phyloP scores from a whole-genome alignment of 495 filamentous ascomycete genomes.

The Penicillium maclennaniae region DNA sequence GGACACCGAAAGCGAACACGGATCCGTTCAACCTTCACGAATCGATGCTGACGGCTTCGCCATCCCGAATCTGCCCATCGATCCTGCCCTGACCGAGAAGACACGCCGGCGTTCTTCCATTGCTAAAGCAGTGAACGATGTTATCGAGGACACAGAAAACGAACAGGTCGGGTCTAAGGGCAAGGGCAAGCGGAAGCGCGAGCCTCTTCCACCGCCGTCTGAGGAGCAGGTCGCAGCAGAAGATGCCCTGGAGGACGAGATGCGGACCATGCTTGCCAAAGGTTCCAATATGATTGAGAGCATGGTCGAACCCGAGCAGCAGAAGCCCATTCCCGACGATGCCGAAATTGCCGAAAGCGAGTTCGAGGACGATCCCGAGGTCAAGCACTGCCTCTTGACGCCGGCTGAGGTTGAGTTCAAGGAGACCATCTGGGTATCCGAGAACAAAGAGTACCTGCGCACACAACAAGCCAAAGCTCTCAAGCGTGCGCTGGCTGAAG shows the following conservation, averaged over 20 bases:
- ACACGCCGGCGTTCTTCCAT: conserved; percentile 21
- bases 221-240: conserved; percentile 42
- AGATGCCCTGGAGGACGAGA: conserved; percentile 42
- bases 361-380: conserved; percentile 77
- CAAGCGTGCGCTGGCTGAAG: conserved; percentile 56
- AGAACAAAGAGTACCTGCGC: conserved; percentile 87
- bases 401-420: conserved; percentile 70
- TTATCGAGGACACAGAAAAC: conserved; percentile 20
- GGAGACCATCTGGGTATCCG: conserved; percentile 87
- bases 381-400: conserved; percentile 68
- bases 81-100: conserved; percentile 35
- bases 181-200: conserved; percentile 31
- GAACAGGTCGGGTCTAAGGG: conserved; percentile 16
- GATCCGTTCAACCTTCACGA: conserved; percentile 27
- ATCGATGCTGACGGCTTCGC: conserved; percentile 48
- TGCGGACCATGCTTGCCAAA: conserved; percentile 35
- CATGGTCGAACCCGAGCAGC: conserved; percentile 9
- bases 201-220: conserved; percentile 29
- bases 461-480: conserved; percentile 73
- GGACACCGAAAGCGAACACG: conserved; percentile 25
- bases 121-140: conserved; percentile 21
- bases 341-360: conserved; percentile 67
- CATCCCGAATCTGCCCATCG: conserved; percentile 45
- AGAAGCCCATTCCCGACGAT: conserved; percentile 35
- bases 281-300: conserved; percentile 40